Evolutionary conservation across 2,329 filamentous ascomycete genomes (phyloP).

Genomic region (Fusarium sp.): DNA sequence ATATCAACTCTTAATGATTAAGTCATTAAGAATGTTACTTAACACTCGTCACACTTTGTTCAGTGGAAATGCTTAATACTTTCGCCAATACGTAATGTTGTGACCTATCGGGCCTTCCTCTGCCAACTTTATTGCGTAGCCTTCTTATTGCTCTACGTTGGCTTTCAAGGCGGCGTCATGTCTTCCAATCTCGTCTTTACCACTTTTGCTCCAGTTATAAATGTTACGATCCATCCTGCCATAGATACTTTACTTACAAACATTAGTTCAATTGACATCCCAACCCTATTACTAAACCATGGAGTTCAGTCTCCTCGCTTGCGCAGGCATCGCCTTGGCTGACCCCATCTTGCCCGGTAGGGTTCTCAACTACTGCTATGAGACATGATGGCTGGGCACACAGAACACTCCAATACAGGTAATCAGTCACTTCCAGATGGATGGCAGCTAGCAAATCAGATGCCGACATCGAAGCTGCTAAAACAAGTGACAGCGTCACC

Average conservation of each 20-base stretch:
- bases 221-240: too few species aligned
- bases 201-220: neutral
- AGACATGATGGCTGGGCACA: neutral
- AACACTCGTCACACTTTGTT: too few species aligned
- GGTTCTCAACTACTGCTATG: neutral
- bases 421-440: neutral
- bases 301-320: neutral
- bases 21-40: too few species aligned
- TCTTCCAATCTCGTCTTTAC: neutral
- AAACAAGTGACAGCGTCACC: too few species aligned
- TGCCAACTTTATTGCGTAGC: neutral
- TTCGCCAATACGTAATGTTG: neutral
- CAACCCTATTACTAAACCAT: too few species aligned
- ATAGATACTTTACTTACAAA: neutral
- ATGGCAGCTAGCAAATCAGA: too few species aligned
- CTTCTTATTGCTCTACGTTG: neutral
- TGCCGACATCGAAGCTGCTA: too few species aligned
- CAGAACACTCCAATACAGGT: neutral
- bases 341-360: neutral
- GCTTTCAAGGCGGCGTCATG: neutral
- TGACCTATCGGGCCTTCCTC: neutral
- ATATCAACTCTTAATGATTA: too few species aligned
- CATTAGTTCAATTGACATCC: too few species aligned
- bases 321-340: neutral
- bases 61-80: neutral